These are phyloP conservation scores for Geosmithia putterillii DNA, from an alignment of 2,329 filamentous ascomycete genomes.

Conservation along the genomic window DNA sequence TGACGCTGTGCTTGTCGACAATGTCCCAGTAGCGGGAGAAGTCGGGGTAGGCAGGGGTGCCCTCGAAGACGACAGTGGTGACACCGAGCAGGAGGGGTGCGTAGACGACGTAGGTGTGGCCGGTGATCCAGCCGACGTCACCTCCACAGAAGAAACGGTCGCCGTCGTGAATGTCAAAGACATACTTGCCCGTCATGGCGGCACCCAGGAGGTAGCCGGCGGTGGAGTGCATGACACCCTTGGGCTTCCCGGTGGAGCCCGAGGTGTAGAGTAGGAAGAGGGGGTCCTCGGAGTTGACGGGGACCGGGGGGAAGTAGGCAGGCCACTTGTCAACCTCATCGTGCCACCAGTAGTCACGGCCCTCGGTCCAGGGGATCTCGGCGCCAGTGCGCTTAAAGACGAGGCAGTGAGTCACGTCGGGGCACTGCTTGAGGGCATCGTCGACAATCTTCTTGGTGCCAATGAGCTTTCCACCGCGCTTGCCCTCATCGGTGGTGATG, in stretches of 20 bases:
- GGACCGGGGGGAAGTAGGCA: constrained; percentile 77
- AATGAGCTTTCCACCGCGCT: constrained; percentile 93
- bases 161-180: constrained; percentile 92
- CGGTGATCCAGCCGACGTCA: constrained; percentile 98
- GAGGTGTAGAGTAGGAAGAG: constrained; percentile 97
- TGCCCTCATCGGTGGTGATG: constrained; percentile 95
- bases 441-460: constrained; percentile 99
- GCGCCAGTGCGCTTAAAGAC: constrained; percentile 94
- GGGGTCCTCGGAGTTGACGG: constrained; percentile 87
- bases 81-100: constrained; percentile 87
- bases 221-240: constrained; percentile 97
- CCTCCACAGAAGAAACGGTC: constrained; percentile 96
- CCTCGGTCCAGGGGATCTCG: constrained; percentile 80
- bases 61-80: constrained; percentile 93
- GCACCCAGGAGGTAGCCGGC: constrained; percentile 90
- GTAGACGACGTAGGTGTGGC: constrained; percentile 97
- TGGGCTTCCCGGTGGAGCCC: constrained; percentile 94
- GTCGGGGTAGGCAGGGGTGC: constrained; percentile 91
- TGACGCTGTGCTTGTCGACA: constrained; percentile 87
- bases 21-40: constrained; percentile 99
- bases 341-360: constrained; percentile 95
- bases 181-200: constrained; percentile 91
- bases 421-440: constrained; percentile 92
- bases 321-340: constrained; percentile 98
- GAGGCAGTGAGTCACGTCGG: constrained; percentile 70